Conservation (phyloP, 2,329 filamentous ascomycete species). For the Nigrospora osmanthi region DNA sequence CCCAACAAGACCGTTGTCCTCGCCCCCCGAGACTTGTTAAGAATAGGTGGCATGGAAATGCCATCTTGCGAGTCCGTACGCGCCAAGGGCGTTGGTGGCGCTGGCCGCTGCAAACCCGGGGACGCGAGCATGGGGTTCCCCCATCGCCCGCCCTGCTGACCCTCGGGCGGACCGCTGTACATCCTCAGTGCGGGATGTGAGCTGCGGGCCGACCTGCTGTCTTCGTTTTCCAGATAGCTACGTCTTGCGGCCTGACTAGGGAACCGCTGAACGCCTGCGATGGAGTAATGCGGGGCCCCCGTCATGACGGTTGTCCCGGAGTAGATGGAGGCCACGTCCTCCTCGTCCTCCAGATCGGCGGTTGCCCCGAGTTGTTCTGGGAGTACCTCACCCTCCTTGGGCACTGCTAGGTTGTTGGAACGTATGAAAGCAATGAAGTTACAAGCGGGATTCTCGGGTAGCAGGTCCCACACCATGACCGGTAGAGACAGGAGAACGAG, state of each 20-base stretch:
- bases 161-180: neutral
- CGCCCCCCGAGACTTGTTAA: constrained; percentile 35
- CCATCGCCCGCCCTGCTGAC: neutral
- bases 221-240: neutral
- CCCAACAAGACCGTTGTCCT: constrained; percentile 29
- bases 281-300: constrained; percentile 6
- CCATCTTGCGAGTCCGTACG: constrained; percentile 14
- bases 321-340: constrained; percentile 15
- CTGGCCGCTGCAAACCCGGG: constrained; percentile 8
- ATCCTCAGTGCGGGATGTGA: too few species aligned
- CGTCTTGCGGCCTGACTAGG: neutral
- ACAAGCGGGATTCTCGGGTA: constrained; percentile 49
- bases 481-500: constrained; percentile 50
- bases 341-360: constrained; percentile 8
- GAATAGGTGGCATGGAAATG: constrained; percentile 31
- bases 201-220: neutral
- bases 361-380: too few species aligned
- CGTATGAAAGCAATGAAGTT: constrained; percentile 52
- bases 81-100: constrained; percentile 6
- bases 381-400: constrained; percentile 12
- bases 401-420: constrained; percentile 43
- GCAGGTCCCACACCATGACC: constrained; percentile 51
- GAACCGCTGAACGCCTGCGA: constrained; percentile 7
- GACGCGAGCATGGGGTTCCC: neutral
- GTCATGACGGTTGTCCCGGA: constrained; percentile 19